Percentiles rank a stretch among this genome's conserved stretches.
Conservation (phyloP, 257 asterid species). For the Capsicum pubescens region DNA sequence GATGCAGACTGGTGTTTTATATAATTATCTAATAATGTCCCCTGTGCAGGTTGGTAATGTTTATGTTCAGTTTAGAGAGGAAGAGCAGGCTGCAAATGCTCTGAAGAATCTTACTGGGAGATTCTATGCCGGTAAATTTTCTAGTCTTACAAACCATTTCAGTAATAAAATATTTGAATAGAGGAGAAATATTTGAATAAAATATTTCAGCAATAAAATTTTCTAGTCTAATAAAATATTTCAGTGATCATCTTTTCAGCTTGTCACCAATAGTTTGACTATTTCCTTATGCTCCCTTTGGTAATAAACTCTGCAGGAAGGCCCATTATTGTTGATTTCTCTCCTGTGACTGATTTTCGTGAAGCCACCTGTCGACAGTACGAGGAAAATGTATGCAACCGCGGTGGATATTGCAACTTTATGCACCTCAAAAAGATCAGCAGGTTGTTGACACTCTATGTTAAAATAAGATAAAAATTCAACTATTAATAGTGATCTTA, state of each 20-base stretch:
- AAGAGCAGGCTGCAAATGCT: constrained; percentile 95
- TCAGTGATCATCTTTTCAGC: neutral
- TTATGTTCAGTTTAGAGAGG: constrained; percentile 97
- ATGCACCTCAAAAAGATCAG: constrained; percentile 96
- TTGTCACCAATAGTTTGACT: neutral
- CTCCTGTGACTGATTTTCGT: constrained; percentile 96
- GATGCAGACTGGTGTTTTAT: neutral
- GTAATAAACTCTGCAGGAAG: constrained; percentile 63
- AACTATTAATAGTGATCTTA: neutral
- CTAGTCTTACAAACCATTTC: neutral
- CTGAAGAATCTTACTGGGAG: constrained; percentile 84
- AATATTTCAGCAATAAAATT: neutral
- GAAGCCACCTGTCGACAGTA: constrained; percentile 99
- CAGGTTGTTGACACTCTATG: constrained; percentile 49
- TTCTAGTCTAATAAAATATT: neutral
- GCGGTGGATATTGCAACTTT: constrained; percentile 99
- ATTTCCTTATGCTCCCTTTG: constrained; percentile 24
- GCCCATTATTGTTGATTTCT: constrained; percentile 92
- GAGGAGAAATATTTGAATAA: neutral
- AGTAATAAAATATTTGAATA: neutral
- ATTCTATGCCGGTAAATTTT: constrained; percentile 73
- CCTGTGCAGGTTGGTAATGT: constrained; percentile 89
- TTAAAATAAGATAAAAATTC: neutral
- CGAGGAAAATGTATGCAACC: constrained; percentile 91
- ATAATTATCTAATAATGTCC: neutral